These are phyloP conservation scores for Plicaturopsis crispa DNA, from an alignment of 768 basidiomycete genomes.

Conservation along the genomic window DNA sequence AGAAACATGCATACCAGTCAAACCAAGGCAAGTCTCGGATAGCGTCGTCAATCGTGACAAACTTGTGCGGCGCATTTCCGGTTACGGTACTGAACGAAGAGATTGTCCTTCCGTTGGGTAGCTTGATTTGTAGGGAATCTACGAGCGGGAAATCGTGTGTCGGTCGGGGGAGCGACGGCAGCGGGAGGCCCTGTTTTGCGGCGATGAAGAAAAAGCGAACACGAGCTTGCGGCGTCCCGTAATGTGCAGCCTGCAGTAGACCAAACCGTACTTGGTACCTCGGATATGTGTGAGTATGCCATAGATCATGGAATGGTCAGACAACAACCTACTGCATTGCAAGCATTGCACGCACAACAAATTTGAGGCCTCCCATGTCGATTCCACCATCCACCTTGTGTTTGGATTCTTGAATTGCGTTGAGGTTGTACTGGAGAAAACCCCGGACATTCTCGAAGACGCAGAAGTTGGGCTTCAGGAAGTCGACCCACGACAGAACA, in stretches of 20 bases:
- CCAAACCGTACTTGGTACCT: constrained; percentile 38
- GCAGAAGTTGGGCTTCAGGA: constrained; percentile 31
- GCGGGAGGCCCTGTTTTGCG: constrained; percentile 23
- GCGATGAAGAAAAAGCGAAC: constrained; percentile 45
- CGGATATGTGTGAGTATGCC: neutral
- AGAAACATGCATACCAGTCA: constrained; percentile 49
- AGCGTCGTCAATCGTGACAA: constrained; percentile 63
- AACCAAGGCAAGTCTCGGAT: constrained; percentile 66
- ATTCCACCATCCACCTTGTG: constrained; percentile 57
- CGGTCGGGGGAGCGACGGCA: constrained; percentile 34
- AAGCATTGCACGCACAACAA: constrained; percentile 50
- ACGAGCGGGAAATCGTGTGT: constrained; percentile 31
- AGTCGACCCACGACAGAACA: constrained; percentile 40
- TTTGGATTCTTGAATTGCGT: constrained; percentile 23
- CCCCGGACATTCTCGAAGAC: constrained; percentile 44
- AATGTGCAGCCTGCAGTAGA: constrained; percentile 39
- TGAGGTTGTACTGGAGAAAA: constrained; percentile 32
- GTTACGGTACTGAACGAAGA: constrained; percentile 34
- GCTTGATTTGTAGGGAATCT: constrained; percentile 42
- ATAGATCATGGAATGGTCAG: neutral
- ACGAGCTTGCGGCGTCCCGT: constrained; percentile 36
- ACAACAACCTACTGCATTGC: constrained; percentile 51
- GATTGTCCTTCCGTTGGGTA: constrained; percentile 32
- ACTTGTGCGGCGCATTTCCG: constrained; percentile 50
- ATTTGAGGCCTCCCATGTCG: constrained; percentile 67